phyloP scores from a whole-genome alignment of 768 basidiomycete species.

The Tricholoma sp. region DNA sequence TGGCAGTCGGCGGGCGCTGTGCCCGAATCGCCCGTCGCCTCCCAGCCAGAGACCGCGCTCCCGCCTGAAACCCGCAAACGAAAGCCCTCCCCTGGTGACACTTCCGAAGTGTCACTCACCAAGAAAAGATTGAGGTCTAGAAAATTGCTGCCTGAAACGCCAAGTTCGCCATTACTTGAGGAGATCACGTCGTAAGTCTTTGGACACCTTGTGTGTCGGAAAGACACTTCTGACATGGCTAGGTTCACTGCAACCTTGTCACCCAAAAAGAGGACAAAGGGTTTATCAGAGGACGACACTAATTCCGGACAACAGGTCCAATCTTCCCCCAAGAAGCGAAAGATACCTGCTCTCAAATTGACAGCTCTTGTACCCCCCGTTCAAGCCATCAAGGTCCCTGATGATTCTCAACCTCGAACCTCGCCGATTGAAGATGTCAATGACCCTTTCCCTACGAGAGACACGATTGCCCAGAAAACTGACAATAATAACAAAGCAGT shows the following conservation, averaged over 20 bases:
- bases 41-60: background rate
- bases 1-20: too few relatives aligned
- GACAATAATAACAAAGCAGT: slow-evolving; percentile 8
- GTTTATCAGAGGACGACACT: background rate
- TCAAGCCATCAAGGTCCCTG: background rate
- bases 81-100: background rate
- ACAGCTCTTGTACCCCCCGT: background rate
- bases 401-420: slow-evolving; percentile 16
- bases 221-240: background rate
- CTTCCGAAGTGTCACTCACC: background rate
- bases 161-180: slow-evolving; percentile 8
- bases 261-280: background rate
- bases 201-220: background rate
- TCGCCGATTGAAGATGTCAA: slow-evolving; percentile 32
- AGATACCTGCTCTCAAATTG: slow-evolving; percentile 11
- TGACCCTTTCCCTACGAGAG: slow-evolving; percentile 4
- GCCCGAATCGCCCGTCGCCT: background rate
- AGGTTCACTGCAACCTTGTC: slow-evolving; percentile 12
- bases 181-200: slow-evolving; percentile 16
- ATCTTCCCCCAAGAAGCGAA: slow-evolving; percentile 2
- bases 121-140: background rate
- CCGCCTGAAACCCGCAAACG: slow-evolving; percentile 6
- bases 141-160: background rate
- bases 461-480: background rate
- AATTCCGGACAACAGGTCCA: background rate